Evolutionary conservation across 1,284 basidiomycete genomes (phyloP).

Genomic region (Apiotrichum siamense): DNA sequence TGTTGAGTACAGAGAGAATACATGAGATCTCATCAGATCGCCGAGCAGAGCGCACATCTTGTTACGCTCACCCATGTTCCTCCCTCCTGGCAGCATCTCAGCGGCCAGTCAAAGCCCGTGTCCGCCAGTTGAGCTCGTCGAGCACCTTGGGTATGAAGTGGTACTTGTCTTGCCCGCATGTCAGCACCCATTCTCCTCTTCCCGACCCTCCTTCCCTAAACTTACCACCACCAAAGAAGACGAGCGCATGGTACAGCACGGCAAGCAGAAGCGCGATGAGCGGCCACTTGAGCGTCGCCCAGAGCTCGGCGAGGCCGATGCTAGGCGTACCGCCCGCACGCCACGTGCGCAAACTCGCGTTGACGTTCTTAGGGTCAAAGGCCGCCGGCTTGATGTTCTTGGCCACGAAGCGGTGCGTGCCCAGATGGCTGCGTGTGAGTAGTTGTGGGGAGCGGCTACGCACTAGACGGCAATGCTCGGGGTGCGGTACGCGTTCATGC

Average conservation of each 20-base stretch:
- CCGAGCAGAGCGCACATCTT: too few relatives aligned
- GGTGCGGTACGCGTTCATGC: slow-evolving; percentile 40
- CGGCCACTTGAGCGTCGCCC: slow-evolving; percentile 26
- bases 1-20: too few relatives aligned
- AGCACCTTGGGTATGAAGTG: slow-evolving; percentile 33
- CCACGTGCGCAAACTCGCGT: slow-evolving; percentile 35
- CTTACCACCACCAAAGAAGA: slow-evolving; percentile 33
- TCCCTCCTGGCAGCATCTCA: neutral
- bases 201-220: neutral
- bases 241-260: slow-evolving; percentile 30
- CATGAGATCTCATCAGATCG: too few relatives aligned
- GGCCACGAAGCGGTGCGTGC: slow-evolving; percentile 36
- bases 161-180: slow-evolving; percentile 25
- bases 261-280: slow-evolving; percentile 32
- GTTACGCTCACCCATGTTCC: too few relatives aligned
- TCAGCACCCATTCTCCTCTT: neutral
- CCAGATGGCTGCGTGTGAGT: slow-evolving; percentile 44
- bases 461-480: slow-evolving; percentile 46
- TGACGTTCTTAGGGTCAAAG: slow-evolving; percentile 30
- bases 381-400: slow-evolving; percentile 31
- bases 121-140: slow-evolving; percentile 22
- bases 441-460: too few relatives aligned
- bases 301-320: slow-evolving; percentile 24
- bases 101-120: neutral
- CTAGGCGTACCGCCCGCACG: slow-evolving; percentile 28